Conservation (phyloP, 495 filamentous ascomycete genomes). For the Trichoderma gamsii region DNA sequence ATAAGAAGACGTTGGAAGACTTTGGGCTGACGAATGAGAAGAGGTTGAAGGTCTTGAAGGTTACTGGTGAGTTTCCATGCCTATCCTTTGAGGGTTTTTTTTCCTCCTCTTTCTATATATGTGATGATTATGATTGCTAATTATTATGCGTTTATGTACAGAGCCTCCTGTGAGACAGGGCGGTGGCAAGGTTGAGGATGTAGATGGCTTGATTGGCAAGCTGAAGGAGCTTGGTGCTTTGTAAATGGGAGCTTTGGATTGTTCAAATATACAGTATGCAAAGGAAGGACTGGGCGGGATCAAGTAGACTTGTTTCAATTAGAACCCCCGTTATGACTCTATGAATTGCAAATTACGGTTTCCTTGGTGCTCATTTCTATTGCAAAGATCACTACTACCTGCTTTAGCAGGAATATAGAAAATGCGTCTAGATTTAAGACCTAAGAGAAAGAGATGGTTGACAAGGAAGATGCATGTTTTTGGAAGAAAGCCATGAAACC, state of each 20-base stretch:
- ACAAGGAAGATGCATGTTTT: too few species aligned
- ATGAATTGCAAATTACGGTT: not conserved
- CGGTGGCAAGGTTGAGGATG: slow-evolving; percentile 93
- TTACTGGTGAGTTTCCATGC: slow-evolving; percentile 56
- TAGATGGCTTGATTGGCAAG: slow-evolving; percentile 84
- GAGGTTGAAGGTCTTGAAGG: slow-evolving; percentile 81
- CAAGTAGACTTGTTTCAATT: not conserved
- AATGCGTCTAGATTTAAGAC: too few species aligned
- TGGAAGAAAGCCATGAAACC: too few species aligned
- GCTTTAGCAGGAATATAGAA: too few species aligned
- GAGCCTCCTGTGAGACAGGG: slow-evolving; percentile 87
- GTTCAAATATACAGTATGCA: not conserved
- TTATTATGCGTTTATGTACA: slow-evolving; percentile 24
- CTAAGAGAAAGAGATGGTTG: too few species aligned
- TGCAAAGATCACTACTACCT: too few species aligned
- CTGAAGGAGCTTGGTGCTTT: slow-evolving; percentile 93
- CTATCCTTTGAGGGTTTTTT: slow-evolving; percentile 12
- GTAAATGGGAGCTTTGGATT: slow-evolving; percentile 36
- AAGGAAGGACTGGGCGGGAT: not conserved
- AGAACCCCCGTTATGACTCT: not conserved
- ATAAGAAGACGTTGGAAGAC: slow-evolving; percentile 81
- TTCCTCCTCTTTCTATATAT: not conserved
- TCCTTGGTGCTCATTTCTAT: too few species aligned
- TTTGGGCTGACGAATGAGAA: slow-evolving; percentile 66
- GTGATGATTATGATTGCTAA: slow-evolving; percentile 24